A percentile compares a stretch with the other conserved stretches of the same genome.
These are phyloP conservation scores for Paramarasmius palmivorus DNA, from an alignment of 1,284 basidiomycete genomes.

Conservation along the genomic window DNA sequence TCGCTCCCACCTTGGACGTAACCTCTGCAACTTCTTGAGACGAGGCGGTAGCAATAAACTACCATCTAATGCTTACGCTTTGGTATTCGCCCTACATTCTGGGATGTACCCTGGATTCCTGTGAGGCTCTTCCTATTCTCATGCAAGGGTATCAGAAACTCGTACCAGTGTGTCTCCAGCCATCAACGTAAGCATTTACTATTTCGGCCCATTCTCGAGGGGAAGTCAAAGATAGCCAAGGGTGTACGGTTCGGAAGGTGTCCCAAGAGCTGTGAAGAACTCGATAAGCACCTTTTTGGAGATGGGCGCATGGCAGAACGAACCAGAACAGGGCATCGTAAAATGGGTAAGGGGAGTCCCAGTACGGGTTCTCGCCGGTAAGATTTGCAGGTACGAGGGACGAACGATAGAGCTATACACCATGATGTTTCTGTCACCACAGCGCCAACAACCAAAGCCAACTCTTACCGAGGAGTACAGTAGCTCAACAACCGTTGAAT, in stretches of 20 bases:
- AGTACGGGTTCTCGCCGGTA: conserved; percentile 49
- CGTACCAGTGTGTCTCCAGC: conserved; percentile 46
- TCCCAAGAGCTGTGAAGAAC: conserved; percentile 49
- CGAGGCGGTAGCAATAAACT: background rate
- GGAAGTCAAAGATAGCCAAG: conserved; percentile 42
- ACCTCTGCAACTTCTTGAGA: conserved; percentile 30
- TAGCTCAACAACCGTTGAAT: conserved; percentile 42
- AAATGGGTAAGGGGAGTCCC: conserved; percentile 41
- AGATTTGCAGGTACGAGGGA: conserved; percentile 53
- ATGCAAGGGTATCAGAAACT: background rate
- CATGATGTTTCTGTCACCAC: background rate
- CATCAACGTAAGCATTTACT: conserved; percentile 48
- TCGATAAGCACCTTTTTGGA: no score
- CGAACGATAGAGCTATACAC: conserved; percentile 51
- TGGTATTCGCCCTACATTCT: conserved; percentile 49
- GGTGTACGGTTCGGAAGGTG: conserved; percentile 49
- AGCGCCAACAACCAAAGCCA: background rate
- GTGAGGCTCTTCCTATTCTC: background rate
- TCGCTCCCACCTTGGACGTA: conserved; percentile 51
- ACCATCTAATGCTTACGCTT: conserved; percentile 37
- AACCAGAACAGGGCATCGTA: conserved; percentile 50
- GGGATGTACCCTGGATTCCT: conserved; percentile 41
- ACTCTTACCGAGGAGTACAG: conserved; percentile 46
- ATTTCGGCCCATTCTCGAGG: conserved; percentile 47
- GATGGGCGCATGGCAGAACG: no score